These are phyloP conservation scores for Tremella mesenterica DNA, from an alignment of 768 basidiomycete species.

Conservation along the genomic window DNA sequence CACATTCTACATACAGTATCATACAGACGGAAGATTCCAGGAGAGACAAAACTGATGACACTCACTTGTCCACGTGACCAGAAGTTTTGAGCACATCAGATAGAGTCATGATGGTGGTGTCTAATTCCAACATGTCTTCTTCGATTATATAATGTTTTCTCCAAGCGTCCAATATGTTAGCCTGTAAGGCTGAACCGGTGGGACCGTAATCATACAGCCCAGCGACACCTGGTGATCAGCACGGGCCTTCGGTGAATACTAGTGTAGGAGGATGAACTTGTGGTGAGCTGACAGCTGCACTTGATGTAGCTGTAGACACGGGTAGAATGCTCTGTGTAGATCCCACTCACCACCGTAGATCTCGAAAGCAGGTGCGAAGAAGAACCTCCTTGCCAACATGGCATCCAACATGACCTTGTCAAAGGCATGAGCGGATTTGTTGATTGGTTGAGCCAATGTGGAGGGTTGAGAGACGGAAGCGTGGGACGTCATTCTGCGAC, in stretches of 20 bases:
- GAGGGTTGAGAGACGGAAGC: constrained; percentile 36
- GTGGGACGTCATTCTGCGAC: constrained; percentile 11
- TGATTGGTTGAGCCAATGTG: constrained; percentile 47
- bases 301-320: no score
- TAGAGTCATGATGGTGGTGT: constrained; percentile 96
- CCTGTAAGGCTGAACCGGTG: constrained; percentile 87
- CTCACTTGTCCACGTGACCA: constrained; percentile 79
- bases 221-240: constrained; percentile 63
- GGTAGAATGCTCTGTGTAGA: no score
- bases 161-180: constrained; percentile 95
- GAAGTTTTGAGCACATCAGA: constrained; percentile 90
- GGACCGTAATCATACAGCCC: constrained; percentile 98
- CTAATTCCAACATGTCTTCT: constrained; percentile 96
- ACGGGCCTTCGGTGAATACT: neutral
- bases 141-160: constrained; percentile 96
- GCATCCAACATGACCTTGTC: constrained; percentile 79
- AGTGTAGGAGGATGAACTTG: neutral
- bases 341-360: constrained; percentile 94
- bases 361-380: constrained; percentile 96
- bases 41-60: no score
- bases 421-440: constrained; percentile 78
- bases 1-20: no score
- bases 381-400: constrained; percentile 81
- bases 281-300: no score
- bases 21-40: no score